Evolutionary conservation across 345 rosid genomes (phyloP).

Genomic region (Acer negundo): DNA sequence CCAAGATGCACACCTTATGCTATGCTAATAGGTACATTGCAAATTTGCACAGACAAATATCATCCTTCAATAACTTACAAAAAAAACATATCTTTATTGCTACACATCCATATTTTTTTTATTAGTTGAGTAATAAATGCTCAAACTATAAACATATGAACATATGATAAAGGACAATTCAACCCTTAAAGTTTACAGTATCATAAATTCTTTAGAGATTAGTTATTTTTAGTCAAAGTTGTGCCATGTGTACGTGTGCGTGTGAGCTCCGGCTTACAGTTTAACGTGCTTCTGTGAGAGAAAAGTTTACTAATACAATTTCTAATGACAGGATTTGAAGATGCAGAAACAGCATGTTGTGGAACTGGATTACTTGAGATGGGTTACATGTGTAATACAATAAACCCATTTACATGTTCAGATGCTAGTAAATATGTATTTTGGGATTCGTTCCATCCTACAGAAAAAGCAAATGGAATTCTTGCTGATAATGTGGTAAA

Average conservation of each 20-base stretch:
- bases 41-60: not conserved
- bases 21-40: not conserved
- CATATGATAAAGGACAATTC: not conserved
- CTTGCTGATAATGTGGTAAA: constrained; percentile 43
- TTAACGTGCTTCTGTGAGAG: not conserved
- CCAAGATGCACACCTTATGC: not conserved
- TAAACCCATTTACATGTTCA: constrained; percentile 58
- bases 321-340: constrained; percentile 51
- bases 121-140: not conserved
- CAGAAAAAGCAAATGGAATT: constrained; percentile 57
- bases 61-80: not conserved
- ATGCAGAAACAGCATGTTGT: constrained; percentile 59
- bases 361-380: constrained; percentile 71
- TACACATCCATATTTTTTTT: not conserved
- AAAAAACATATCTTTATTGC: not conserved
- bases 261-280: not conserved
- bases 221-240: constrained; percentile 3
- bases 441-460: constrained; percentile 76
- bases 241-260: not conserved
- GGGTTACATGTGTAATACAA: constrained; percentile 56
- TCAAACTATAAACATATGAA: not conserved
- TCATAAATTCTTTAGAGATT: not conserved
- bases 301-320: constrained; percentile 8
- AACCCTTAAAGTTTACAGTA: not conserved
- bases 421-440: constrained; percentile 59